Conservation (phyloP, 2,329 filamentous ascomycete genomes). For the Pyricularia sp. region DNA sequence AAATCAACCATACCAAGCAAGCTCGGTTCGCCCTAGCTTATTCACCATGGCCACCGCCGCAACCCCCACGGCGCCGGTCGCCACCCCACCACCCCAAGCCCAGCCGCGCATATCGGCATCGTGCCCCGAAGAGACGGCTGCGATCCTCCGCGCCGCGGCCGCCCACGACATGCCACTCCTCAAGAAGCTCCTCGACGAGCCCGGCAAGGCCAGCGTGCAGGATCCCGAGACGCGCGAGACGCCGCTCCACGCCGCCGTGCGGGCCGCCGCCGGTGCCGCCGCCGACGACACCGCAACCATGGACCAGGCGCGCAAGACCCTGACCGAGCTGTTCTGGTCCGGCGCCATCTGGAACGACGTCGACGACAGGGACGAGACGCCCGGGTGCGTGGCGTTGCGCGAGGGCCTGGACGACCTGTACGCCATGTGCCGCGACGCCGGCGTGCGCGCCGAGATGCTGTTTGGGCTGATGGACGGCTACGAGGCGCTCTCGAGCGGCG, state of each 20-base stretch:
- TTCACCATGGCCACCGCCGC: not conserved
- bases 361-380: constrained; percentile 75
- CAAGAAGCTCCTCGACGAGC: constrained; percentile 53
- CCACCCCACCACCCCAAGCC: not conserved
- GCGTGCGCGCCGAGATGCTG: constrained; percentile 79
- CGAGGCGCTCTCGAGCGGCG: constrained; percentile 51
- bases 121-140: constrained; percentile 36
- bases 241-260: constrained; percentile 80
- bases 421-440: constrained; percentile 73
- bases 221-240: constrained; percentile 77
- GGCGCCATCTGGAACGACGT: constrained; percentile 98
- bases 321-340: constrained; percentile 67
- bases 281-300: constrained; percentile 10
- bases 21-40: not conserved
- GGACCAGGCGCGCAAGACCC: constrained; percentile 46
- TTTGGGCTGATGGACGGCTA: constrained; percentile 74
- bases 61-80: not conserved
- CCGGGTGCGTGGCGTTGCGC: constrained; percentile 68
- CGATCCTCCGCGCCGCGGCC: constrained; percentile 43
- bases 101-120: constrained; percentile 34
- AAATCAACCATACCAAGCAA: not conserved
- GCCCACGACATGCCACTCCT: constrained; percentile 51
- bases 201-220: constrained; percentile 58
- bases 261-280: constrained; percentile 28
- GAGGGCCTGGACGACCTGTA: constrained; percentile 63